A percentile compares a stretch with the other conserved stretches of the same genome.
These are phyloP conservation scores for Dorcoceras hygrometricum DNA, from an alignment of 257 asterid genomes.

Conservation along the genomic window DNA sequence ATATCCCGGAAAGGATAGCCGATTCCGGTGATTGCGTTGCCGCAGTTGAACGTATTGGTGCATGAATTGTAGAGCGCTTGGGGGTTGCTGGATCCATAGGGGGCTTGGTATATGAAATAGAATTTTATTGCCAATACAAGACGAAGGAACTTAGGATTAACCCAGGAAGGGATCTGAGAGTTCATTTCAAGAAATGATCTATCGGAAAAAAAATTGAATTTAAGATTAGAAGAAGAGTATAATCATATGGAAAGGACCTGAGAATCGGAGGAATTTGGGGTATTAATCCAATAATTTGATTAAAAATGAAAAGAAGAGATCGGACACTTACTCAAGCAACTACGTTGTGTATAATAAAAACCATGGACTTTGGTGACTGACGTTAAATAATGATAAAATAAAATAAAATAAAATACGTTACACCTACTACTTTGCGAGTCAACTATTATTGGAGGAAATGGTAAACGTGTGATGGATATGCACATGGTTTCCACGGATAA, in stretches of 20 bases:
- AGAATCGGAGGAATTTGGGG: slow-evolving; percentile 15
- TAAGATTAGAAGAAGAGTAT: slow-evolving; percentile 15
- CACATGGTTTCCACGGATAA: not conserved
- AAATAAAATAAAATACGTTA: slow-evolving; percentile 12
- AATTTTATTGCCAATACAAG: slow-evolving; percentile 13
- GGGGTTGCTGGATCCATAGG: slow-evolving; percentile 23
- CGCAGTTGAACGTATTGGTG: slow-evolving; percentile 50
- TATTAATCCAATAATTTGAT: slow-evolving; percentile 26
- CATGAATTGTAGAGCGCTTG: slow-evolving; percentile 35
- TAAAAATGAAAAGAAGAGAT: not conserved
- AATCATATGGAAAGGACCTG: slow-evolving; percentile 17
- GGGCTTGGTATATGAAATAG: slow-evolving; percentile 29
- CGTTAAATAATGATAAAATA: too few relatives aligned
- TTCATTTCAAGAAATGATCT: slow-evolving; percentile 33
- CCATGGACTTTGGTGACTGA: not conserved
- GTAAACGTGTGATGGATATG: not conserved
- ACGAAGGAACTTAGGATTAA: slow-evolving; percentile 24
- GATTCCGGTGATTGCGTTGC: slow-evolving; percentile 33
- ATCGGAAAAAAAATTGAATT: slow-evolving; percentile 16
- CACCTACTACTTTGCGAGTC: slow-evolving; percentile 1
- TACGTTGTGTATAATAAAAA: not conserved
- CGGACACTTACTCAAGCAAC: slow-evolving; percentile 7
- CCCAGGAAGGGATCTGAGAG: slow-evolving; percentile 27
- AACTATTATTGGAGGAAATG: not conserved
- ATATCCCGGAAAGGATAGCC: slow-evolving; percentile 58